Conservation (phyloP, 2,329 filamentous ascomycete species). For the Calonectria ilicicola region DNA sequence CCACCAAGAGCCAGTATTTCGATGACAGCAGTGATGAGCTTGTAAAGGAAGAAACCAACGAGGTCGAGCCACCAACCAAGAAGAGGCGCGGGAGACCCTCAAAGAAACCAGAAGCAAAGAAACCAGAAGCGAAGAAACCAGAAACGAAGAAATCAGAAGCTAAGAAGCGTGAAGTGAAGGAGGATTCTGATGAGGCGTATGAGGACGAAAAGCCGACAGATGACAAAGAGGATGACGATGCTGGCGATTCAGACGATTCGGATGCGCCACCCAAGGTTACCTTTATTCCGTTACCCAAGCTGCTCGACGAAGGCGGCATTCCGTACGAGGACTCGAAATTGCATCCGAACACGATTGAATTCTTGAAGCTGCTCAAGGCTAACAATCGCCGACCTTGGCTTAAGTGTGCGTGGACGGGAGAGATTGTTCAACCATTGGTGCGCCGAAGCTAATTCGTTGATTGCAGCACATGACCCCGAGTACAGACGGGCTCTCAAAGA, state of each 20-base stretch:
- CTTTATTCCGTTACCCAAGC: conserved; percentile 51
- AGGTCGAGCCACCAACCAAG: conserved; percentile 40
- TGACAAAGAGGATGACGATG: conserved; percentile 35
- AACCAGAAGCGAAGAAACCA: conserved; percentile 25
- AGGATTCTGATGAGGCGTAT: conserved; percentile 43
- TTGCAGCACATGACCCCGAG: conserved; percentile 79
- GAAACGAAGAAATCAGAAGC: no score
- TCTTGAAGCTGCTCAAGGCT: conserved; percentile 68
- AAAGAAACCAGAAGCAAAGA: background rate
- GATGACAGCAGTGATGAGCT: conserved; percentile 45
- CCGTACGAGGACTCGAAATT: conserved; percentile 65
- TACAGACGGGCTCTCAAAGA: conserved; percentile 84
- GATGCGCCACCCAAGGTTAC: conserved; percentile 49
- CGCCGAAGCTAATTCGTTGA: background rate
- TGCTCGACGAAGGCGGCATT: conserved; percentile 49
- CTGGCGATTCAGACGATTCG: conserved; percentile 46
- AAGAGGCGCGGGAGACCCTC: conserved; percentile 44
- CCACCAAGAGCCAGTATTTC: conserved; percentile 65
- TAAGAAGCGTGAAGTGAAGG: conserved; percentile 18
- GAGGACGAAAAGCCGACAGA: conserved; percentile 40
- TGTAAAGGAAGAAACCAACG: conserved; percentile 29
- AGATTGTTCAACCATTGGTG: background rate
- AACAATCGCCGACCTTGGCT: conserved; percentile 72
- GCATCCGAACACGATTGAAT: conserved; percentile 69
- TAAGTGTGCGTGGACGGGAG: conserved; percentile 56